Conservation (phyloP, 768 basidiomycete genomes). For the Trametes cingulata region DNA sequence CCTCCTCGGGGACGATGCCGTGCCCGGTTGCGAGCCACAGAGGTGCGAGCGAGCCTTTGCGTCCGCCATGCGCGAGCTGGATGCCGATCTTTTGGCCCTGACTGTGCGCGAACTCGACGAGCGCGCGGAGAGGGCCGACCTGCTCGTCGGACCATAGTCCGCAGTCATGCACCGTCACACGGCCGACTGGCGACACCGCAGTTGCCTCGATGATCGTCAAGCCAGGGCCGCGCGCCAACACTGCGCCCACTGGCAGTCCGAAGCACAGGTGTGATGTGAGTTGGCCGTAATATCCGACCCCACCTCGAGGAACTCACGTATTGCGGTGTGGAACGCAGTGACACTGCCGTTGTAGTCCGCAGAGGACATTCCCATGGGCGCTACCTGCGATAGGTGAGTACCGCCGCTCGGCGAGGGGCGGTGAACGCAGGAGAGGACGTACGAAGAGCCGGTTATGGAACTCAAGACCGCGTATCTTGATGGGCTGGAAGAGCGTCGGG, state of each 20-base stretch:
- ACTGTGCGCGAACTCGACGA: constrained; percentile 70
- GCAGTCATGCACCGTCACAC: constrained; percentile 57
- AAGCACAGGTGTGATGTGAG: no score
- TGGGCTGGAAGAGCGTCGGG: constrained; percentile 41
- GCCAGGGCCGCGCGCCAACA: constrained; percentile 53
- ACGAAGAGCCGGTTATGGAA: constrained; percentile 34
- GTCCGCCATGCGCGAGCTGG: constrained; percentile 74
- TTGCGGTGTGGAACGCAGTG: constrained; percentile 57
- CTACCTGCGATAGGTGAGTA: constrained; percentile 34
- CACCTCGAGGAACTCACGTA: no score
- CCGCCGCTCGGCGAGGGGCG: no score
- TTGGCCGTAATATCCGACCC: no score
- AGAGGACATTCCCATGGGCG: constrained; percentile 61
- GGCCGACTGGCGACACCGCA: constrained; percentile 55
- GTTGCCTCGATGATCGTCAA: constrained; percentile 67
- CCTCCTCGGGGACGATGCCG: constrained; percentile 33
- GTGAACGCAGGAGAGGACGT: neutral
- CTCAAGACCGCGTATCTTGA: constrained; percentile 42
- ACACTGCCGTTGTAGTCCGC: constrained; percentile 48
- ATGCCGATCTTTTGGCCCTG: constrained; percentile 69
- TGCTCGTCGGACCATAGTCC: constrained; percentile 69
- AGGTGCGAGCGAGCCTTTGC: constrained; percentile 62
- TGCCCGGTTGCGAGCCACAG: constrained; percentile 59
- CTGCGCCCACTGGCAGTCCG: constrained; percentile 46
- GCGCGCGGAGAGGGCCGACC: constrained; percentile 42